These are phyloP conservation scores for Neltuma alba DNA, from an alignment of 306 rosid genomes.

Conservation along the genomic window DNA sequence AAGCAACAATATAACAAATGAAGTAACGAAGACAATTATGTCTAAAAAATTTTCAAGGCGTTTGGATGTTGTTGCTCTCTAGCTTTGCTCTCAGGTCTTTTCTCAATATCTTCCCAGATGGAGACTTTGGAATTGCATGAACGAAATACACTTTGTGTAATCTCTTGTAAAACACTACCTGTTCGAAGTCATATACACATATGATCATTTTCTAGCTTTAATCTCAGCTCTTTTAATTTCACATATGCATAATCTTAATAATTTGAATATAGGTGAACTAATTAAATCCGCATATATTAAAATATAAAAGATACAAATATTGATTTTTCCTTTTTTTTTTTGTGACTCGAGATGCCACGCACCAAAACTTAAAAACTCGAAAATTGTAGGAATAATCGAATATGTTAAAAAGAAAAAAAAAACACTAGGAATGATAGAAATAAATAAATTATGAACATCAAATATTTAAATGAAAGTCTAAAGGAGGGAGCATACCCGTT, in stretches of 20 bases:
- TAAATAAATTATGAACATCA: neutral
- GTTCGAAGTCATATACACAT: conserved; percentile 29
- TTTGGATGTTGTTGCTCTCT: conserved; percentile 30
- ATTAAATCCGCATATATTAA: neutral
- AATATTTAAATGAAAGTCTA: neutral
- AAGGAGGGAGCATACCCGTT: conserved; percentile 50
- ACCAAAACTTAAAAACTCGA: neutral
- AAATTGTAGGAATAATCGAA: neutral
- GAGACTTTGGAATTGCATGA: conserved; percentile 82
- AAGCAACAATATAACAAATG: conserved; percentile 8
- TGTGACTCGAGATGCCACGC: neutral
- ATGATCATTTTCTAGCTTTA: neutral
- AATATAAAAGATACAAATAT: neutral
- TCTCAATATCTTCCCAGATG: conserved; percentile 85
- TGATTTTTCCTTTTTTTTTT: neutral
- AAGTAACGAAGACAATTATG: conserved; percentile 17
- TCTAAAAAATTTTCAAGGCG: conserved; percentile 15
- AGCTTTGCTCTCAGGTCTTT: conserved; percentile 86
- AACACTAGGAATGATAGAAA: neutral
- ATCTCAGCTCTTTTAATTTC: neutral
- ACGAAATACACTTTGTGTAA: conserved; percentile 72
- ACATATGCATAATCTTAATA: no score
- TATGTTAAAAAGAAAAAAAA: neutral
- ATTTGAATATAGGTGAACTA: neutral
- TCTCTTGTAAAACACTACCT: conserved; percentile 92